Conservation (phyloP, 2,329 filamentous ascomycete species). For the Chaetomium olivaceum region DNA sequence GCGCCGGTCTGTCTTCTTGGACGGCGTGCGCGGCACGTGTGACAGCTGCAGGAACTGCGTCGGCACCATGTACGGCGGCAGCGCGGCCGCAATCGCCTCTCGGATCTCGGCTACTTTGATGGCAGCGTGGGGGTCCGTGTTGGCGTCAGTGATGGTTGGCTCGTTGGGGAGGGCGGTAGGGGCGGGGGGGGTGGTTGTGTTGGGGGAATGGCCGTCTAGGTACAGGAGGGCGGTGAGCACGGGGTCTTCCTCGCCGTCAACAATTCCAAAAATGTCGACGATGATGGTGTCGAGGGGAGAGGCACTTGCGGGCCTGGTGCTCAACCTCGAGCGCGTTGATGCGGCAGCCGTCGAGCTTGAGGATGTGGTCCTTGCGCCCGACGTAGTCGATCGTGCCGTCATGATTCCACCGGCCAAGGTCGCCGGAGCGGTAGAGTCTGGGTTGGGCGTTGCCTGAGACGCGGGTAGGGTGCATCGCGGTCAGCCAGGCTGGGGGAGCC, state of each 20-base stretch:
- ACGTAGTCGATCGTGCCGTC: not conserved
- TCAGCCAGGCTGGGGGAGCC: not conserved
- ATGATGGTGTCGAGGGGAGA: not conserved
- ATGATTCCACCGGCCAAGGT: not conserved
- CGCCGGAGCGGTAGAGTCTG: not conserved
- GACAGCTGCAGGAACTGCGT: not conserved
- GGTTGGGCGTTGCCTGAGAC: not conserved
- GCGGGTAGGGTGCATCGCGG: not conserved
- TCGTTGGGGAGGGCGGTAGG: not conserved
- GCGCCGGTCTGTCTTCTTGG: not conserved
- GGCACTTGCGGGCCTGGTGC: not conserved
- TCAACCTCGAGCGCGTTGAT: not conserved
- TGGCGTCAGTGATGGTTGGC: not conserved
- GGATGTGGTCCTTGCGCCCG: not conserved
- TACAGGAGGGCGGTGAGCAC: not conserved
- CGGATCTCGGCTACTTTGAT: not conserved
- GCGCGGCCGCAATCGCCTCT: not conserved
- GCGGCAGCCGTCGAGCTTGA: not conserved
- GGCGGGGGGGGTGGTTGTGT: not conserved
- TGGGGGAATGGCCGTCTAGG: not conserved
- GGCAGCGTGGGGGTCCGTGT: not conserved
- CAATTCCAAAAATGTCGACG: not conserved
- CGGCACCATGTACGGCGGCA: not conserved
- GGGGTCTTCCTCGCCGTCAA: not conserved
- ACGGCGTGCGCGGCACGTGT: not conserved